phyloP scores from a whole-genome alignment of 257 asterid species.

The Solanum acaule region DNA sequence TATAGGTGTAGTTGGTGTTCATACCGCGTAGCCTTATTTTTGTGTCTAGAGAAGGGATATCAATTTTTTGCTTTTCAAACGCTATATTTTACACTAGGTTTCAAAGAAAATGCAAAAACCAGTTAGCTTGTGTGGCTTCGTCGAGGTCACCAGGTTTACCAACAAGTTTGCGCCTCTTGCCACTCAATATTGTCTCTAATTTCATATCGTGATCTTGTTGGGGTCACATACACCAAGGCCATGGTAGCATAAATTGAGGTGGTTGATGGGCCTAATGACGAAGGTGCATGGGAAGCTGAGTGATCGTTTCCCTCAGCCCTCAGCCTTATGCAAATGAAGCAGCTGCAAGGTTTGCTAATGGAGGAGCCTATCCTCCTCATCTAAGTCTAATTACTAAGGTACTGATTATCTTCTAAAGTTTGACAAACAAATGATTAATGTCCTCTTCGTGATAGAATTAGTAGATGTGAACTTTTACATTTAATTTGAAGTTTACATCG shows the following conservation, averaged over 20 bases:
- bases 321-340: conserved; percentile 65
- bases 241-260: conserved; percentile 85
- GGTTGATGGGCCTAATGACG: conserved; percentile 74
- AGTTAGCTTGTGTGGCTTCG: neutral
- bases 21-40: neutral
- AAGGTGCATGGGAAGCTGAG: conserved; percentile 77
- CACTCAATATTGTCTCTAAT: conserved; percentile 62
- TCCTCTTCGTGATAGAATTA: too few species aligned
- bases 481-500: too few species aligned
- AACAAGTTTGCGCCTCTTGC: conserved; percentile 50
- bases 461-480: too few species aligned
- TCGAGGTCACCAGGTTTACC: conserved; percentile 40
- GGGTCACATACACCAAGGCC: conserved; percentile 77
- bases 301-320: conserved; percentile 46
- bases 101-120: neutral
- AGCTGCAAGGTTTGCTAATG: conserved; percentile 81
- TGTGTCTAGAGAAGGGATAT: neutral
- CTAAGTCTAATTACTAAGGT: conserved; percentile 76
- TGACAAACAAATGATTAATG: neutral
- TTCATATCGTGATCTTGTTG: conserved; percentile 71
- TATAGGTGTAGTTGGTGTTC: neutral
- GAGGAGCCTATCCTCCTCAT: conserved; percentile 87
- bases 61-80: neutral
- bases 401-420: neutral
- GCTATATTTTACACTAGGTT: neutral